Percentiles rank a stretch among this genome's conserved stretches.
Conservation (phyloP, 2,329 filamentous ascomycete species). For the Colletotrichum paranaense region DNA sequence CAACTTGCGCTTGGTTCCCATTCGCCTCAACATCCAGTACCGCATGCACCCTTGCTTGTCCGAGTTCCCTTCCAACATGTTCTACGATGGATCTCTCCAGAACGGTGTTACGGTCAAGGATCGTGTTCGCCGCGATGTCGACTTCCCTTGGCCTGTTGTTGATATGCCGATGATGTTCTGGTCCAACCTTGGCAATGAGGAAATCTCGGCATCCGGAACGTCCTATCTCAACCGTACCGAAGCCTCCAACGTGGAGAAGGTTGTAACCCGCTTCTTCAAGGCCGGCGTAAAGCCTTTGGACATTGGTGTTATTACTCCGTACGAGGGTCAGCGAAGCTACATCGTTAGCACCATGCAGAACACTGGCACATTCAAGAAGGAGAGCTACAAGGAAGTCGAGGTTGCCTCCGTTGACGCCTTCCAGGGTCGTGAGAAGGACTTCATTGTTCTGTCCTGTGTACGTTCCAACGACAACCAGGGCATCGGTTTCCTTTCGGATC, state of each 20-base stretch:
- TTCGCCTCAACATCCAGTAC: conserved; percentile 96
- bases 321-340: conserved; percentile 97
- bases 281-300: conserved; percentile 93
- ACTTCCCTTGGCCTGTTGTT: conserved; percentile 96
- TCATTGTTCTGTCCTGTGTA: conserved; percentile 97
- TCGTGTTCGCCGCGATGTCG: conserved; percentile 89
- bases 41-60: conserved; percentile 99
- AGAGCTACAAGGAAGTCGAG: conserved; percentile 98
- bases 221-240: conserved; percentile 98
- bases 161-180: conserved; percentile 99
- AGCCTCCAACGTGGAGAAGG: conserved; percentile 97
- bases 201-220: conserved; percentile 97
- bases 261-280: conserved; percentile 98
- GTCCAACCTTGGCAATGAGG: conserved; percentile 97
- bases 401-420: conserved; percentile 98
- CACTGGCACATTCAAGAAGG: conserved; percentile 96
- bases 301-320: conserved; percentile 98
- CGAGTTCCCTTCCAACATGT: conserved; percentile 99
- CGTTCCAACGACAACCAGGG: conserved; percentile 99
- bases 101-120: conserved; percentile 94
- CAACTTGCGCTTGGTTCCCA: conserved; percentile 88
- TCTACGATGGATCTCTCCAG: conserved; percentile 96
- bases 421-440: conserved; percentile 98
- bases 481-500: conserved; percentile 98
- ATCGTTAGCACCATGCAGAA: conserved; percentile 99